Evolutionary conservation across 2,329 filamentous ascomycete genomes (phyloP), one percentile per base, ranked within the genome.

Genomic region (Pleomassaria siparia): DNA sequence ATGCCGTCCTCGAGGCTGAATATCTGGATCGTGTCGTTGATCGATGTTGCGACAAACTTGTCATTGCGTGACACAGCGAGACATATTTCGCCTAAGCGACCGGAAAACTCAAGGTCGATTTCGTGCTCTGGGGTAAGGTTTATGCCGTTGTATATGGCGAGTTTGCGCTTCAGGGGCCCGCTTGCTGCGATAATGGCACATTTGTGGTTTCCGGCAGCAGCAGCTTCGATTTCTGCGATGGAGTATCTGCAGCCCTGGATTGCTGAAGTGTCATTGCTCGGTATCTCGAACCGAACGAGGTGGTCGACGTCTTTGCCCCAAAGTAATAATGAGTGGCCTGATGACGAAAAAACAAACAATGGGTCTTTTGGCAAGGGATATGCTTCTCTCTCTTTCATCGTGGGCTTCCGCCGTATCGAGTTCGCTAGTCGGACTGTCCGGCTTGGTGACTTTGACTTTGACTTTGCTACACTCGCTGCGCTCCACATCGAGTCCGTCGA

Each of bases 181-280:
- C 47, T 55, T 12, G 56, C 45, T 35, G 61, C 54, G 35, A 71
- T 57, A 4, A 69, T 50, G 9, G 64, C 68, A 46, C 65, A 70
- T 41, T 63, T 63, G 40, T 60, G 58, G 37, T 66, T 58, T 11
- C 68, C 68, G 28, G 63, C 63, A 7, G 66, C 66, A 26, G 56
- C 64, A 42, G 60, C 59, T 45, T 69, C 65, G 7, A 69, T 60
- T 3, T 57, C 53, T 4, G 61, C 46, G n/a, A 66, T 54, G 46
- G 68, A 64, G 40, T 70, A 70, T 40, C 51, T 63, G 37, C 65
- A 64, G 8, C 61, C 54, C 44, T 63, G 62, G 4, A 59, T 60
- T 8, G 53, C 56, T 7, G 58, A 55, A 3, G 60, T 50, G 26
- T 66, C 58, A 9, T 59, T 55, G n/a, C 40, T 50, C 3, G 60